Base-by-base conservation (phyloP, 495 filamentous ascomycete genomes). In the Xylaria scruposa region DNA sequence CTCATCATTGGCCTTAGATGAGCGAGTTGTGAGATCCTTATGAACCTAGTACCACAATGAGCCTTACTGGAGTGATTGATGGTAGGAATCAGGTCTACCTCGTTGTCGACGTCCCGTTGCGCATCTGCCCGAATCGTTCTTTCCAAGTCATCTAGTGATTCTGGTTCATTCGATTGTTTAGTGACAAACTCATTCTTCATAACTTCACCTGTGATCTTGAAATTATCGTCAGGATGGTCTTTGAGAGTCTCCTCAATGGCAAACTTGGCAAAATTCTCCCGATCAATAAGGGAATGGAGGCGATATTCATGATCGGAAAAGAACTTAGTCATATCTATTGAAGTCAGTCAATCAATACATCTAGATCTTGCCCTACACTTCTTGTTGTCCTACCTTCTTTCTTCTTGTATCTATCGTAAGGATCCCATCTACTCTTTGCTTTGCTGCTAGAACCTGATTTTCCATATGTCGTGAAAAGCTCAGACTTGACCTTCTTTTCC, bases 41-140 rank as follows among this genome's bases (percentile, higher is more conserved):
- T n/a, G 38, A n/a, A 49, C 13, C 70, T 70, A 29, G 46, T 51
- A 19, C 29, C 9, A 54, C 12, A 31, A 19, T 59, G 21, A 67
- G 53, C 21, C 5, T 33, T 21, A 53, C 1, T 26, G 9, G 38
- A 38, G 36, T 17, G 24, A 36, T 40, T 29, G 49, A 33, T 49
- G 5, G 29, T 29, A 54, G 21, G 24, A 29, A 31, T 19, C 49
- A 17, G 10, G 26, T 40, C 1, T 70, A 75, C 77, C 73, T 78
- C 77, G 1, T 17, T n/a, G 70, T 78, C 75, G 0, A 78, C 54
- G 2, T 77, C 75, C 15, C 54, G 71, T 8, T 78, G 73, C 1
- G 24, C 71, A 42, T 72, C 73, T 2, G 74, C 76, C 31, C 38
- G 61, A 10, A 77, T 67, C 0, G 64, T 46, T 21, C 73, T 58